A percentile compares a stretch with the other conserved stretches of the same genome.
Evolutionary conservation across 805 yeast genomes (phyloP).

Genomic region (Pichia heedii): DNA sequence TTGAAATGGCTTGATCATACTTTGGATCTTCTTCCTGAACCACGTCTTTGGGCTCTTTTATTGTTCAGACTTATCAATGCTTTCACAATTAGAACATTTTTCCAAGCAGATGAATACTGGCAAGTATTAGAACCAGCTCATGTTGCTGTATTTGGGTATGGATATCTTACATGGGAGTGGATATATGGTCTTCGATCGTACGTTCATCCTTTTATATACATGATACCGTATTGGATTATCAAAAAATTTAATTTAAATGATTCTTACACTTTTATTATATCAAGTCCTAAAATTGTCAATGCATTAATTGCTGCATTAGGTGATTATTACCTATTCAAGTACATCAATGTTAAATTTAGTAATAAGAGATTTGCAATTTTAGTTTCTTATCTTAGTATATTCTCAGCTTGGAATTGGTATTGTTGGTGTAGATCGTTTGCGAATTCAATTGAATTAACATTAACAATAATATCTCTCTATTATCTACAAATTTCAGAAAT

Average conservation of each 20-base stretch:
- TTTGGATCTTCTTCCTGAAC: background rate
- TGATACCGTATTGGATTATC: constrained; percentile 32
- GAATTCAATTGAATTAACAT: constrained; percentile 67
- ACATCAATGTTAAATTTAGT: constrained; percentile 29
- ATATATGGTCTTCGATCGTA: constrained; percentile 61
- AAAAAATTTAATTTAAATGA: constrained; percentile 20
- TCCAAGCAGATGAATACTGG: constrained; percentile 95
- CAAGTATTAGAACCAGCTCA: constrained; percentile 94
- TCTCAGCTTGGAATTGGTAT: constrained; percentile 76
- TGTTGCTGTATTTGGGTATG: constrained; percentile 60
- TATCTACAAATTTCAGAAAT: constrained; percentile 41
- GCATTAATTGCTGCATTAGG: constrained; percentile 64
- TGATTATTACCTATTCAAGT: constrained; percentile 49
- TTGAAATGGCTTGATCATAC: background rate
- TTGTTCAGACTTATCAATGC: constrained; percentile 54
- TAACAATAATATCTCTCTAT: constrained; percentile 57
- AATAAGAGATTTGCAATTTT: constrained; percentile 26
- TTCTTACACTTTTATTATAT: background rate
- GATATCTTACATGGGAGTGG: constrained; percentile 96
- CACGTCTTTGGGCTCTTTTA: constrained; percentile 19
- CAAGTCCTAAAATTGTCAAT: constrained; percentile 58
- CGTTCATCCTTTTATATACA: constrained; percentile 69
- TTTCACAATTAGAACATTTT: constrained; percentile 57
- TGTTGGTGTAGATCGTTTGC: constrained; percentile 76
- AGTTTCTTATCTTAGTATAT: constrained; percentile 42